Conservation (phyloP, 805 yeast species). For the Priceomyces carsonii region DNA sequence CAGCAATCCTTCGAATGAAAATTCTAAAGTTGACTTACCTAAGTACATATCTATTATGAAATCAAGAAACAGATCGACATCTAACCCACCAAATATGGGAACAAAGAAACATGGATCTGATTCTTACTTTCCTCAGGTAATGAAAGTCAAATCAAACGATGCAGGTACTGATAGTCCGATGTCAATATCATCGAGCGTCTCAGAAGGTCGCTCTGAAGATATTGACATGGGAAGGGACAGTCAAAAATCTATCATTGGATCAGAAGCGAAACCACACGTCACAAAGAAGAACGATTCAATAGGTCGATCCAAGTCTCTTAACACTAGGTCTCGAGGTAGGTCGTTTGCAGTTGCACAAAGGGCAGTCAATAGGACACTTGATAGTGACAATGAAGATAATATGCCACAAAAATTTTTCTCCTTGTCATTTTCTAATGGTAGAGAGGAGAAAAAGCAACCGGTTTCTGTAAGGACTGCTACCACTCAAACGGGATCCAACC, state of each 20-base stretch:
- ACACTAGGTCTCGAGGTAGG: constrained; percentile 12
- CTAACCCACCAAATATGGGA: constrained; percentile 20
- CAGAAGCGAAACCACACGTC: background rate
- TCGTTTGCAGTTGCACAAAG: background rate
- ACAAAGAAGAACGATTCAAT: constrained; percentile 5
- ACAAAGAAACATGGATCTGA: constrained; percentile 20
- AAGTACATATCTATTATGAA: constrained; percentile 12
- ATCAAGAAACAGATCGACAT: constrained; percentile 21
- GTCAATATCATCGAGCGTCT: constrained; percentile 7
- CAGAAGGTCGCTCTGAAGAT: too few species aligned
- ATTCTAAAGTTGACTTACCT: constrained; percentile 25
- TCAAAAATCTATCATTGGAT: background rate
- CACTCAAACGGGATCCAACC: constrained; percentile 10
- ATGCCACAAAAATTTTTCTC: constrained; percentile 16
- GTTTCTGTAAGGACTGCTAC: constrained; percentile 11
- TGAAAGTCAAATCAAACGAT: constrained; percentile 3
- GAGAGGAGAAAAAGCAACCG: constrained; percentile 13
- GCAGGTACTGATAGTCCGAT: constrained; percentile 7
- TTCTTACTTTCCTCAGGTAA: constrained; percentile 26
- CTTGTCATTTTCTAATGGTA: constrained; percentile 17
- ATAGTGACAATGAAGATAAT: constrained; percentile 5
- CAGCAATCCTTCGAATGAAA: constrained; percentile 20
- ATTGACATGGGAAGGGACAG: background rate
- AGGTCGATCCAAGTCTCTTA: constrained; percentile 22
- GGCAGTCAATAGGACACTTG: background rate